A percentile compares a stretch with the other conserved stretches of the same genome.
These are phyloP conservation scores for Haplosporangium sp. DNA, from an alignment of 371 early-diverging fungal species.

Conservation along the genomic window DNA sequence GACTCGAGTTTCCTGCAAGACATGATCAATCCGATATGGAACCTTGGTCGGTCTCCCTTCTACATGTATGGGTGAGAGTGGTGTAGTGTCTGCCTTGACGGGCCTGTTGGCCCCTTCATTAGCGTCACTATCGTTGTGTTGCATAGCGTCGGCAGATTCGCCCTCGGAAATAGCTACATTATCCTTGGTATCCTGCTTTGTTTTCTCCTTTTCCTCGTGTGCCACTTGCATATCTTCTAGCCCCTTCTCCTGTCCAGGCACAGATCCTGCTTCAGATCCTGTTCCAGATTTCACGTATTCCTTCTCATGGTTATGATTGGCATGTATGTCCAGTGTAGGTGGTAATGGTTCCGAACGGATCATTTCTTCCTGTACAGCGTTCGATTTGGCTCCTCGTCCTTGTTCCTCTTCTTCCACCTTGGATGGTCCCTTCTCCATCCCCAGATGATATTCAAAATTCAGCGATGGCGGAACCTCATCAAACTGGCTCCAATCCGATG, in stretches of 20 bases:
- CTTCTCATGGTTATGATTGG: background rate
- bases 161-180: too few species aligned
- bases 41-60: slow-evolving; percentile 41
- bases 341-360: slow-evolving; percentile 3
- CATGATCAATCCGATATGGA: slow-evolving; percentile 58
- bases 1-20: slow-evolving; percentile 58
- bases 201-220: too few species aligned
- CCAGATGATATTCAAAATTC: slow-evolving; percentile 25
- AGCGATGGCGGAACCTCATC: background rate
- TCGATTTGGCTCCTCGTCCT: slow-evolving; percentile 21
- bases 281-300: background rate
- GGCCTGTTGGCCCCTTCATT: background rate
- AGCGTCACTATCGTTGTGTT: too few species aligned
- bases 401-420: slow-evolving; percentile 28
- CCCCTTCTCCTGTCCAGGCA: too few species aligned
- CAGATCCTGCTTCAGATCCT: too few species aligned
- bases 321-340: background rate
- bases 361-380: slow-evolving; percentile 45
- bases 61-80: slow-evolving; percentile 14
- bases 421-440: slow-evolving; percentile 16
- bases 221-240: too few species aligned
- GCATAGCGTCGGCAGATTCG: too few species aligned
- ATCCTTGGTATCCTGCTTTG: too few species aligned
- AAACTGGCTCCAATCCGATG: background rate
- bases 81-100: background rate